Evolutionary conservation across 352 stramenopile genomes (phyloP).

Genomic region (Peronospora belbahrii): DNA sequence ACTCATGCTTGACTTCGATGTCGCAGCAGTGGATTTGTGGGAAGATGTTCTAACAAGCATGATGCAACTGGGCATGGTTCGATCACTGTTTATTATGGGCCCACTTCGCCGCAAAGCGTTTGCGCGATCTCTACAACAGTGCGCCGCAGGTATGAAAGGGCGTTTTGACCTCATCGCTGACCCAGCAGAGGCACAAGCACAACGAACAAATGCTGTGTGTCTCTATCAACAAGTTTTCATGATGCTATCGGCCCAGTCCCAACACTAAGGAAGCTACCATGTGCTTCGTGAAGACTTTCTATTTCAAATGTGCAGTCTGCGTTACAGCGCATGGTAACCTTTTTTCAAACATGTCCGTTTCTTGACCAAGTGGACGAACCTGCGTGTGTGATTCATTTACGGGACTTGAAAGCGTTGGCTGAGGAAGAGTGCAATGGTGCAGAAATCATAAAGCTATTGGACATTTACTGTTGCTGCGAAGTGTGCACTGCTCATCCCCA

Average conservation of each 20-base stretch:
- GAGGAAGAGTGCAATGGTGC: conserved; percentile 9
- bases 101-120: conserved; percentile 31
- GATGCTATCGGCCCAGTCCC: background rate
- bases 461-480: conserved; percentile 37
- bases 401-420: conserved; percentile 27
- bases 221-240: background rate
- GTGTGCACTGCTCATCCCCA: conserved; percentile 42
- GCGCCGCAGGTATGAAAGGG: conserved; percentile 33
- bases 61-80: conserved; percentile 38
- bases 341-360: conserved; percentile 54
- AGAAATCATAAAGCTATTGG: conserved; percentile 12
- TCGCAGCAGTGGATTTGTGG: conserved; percentile 38
- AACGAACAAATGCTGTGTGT: background rate
- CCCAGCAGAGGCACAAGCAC: conserved; percentile 8
- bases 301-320: conserved; percentile 12
- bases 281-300: conserved; percentile 18
- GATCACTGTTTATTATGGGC: conserved; percentile 30
- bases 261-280: background rate
- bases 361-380: conserved; percentile 48
- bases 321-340: conserved; percentile 26
- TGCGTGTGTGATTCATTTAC: conserved; percentile 39
- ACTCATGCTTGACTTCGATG: conserved; percentile 49
- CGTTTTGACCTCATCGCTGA: conserved; percentile 22
- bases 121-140: conserved; percentile 26
- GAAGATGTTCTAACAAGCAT: conserved; percentile 40